Evolutionary conservation across 2,329 filamentous ascomycete genomes (phyloP).

Genomic region (Mycosphaerella sp.): DNA sequence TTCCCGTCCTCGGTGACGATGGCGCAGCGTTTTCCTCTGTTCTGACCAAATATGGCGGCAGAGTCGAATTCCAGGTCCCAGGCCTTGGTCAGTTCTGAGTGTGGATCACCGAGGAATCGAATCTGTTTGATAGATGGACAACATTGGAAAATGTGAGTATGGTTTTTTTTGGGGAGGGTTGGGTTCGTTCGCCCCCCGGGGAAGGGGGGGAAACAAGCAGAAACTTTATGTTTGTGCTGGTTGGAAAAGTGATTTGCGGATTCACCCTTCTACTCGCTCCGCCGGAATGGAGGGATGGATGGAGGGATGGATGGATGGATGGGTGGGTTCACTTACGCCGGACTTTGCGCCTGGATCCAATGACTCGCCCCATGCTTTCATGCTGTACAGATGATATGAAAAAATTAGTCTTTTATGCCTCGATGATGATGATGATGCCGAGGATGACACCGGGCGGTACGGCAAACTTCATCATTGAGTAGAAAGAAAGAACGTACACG

Average conservation of each 20-base stretch:
- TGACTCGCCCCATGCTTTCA: slow-evolving; percentile 78
- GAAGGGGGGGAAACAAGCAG: too few relatives aligned
- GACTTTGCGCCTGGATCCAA: slow-evolving; percentile 70
- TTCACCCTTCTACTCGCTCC: background rate
- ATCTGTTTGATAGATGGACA: too few relatives aligned
- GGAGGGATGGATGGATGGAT: background rate
- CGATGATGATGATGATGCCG: background rate
- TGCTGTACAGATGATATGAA: slow-evolving; percentile 36
- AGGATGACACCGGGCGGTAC: too few relatives aligned
- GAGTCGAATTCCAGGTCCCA: slow-evolving; percentile 79
- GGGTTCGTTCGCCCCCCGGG: too few relatives aligned
- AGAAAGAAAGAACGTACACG: slow-evolving; percentile 52
- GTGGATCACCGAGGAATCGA: slow-evolving; percentile 81
- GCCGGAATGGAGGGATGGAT: background rate
- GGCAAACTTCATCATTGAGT: too few relatives aligned
- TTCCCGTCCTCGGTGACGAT: slow-evolving; percentile 77
- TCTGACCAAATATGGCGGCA: slow-evolving; percentile 70
- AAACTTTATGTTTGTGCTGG: too few relatives aligned
- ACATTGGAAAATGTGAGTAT: too few relatives aligned
- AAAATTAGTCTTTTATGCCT: slow-evolving; percentile 5
- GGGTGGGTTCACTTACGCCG: slow-evolving; percentile 51
- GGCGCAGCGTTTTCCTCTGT: slow-evolving; percentile 82
- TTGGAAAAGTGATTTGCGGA: too few relatives aligned
- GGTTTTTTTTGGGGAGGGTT: too few relatives aligned
- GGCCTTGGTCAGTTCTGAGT: slow-evolving; percentile 71